phyloP scores from a whole-genome alignment of 2,329 filamentous ascomycete genomes.

The Aspergillus fumigatus region DNA sequence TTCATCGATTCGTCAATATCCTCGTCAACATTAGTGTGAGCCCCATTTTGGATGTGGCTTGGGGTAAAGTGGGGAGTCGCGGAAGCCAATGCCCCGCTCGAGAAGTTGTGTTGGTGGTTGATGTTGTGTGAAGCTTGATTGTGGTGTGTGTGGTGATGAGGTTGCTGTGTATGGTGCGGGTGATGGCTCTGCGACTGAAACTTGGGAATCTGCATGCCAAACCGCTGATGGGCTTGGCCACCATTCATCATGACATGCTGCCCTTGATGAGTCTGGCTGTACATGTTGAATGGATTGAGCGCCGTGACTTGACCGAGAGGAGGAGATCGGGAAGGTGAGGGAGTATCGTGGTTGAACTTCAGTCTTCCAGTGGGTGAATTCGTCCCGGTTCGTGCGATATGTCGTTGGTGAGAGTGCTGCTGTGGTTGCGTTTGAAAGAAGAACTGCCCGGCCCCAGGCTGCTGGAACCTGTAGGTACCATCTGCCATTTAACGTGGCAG shows the following conservation, averaged over 20 bases:
- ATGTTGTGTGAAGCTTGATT: conserved; percentile 40
- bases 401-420: conserved; percentile 40
- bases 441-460: conserved; percentile 50
- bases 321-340: conserved; percentile 46
- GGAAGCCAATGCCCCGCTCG: conserved; percentile 42
- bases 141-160: conserved; percentile 42
- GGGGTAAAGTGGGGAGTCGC: conserved; percentile 55
- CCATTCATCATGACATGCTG: conserved; percentile 51
- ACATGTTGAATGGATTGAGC: conserved; percentile 45
- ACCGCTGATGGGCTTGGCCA: conserved; percentile 44
- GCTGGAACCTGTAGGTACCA: conserved; percentile 52
- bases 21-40: conserved; percentile 52
- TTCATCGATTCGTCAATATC: conserved; percentile 55
- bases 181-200: conserved; percentile 45
- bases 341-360: conserved; percentile 44
- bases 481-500: conserved; percentile 52
- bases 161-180: conserved; percentile 41
- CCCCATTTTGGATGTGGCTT: conserved; percentile 57
- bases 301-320: conserved; percentile 39
- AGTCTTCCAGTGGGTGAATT: conserved; percentile 43
- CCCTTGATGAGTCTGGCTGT: conserved; percentile 43
- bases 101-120: conserved; percentile 49
- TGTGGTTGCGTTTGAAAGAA: conserved; percentile 43
- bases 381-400: conserved; percentile 43
- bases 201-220: conserved; percentile 47